A percentile compares a stretch with the other conserved stretches of the same genome.
phyloP scores from a whole-genome alignment of 768 basidiomycete genomes.

The Amanita molliuscula region DNA sequence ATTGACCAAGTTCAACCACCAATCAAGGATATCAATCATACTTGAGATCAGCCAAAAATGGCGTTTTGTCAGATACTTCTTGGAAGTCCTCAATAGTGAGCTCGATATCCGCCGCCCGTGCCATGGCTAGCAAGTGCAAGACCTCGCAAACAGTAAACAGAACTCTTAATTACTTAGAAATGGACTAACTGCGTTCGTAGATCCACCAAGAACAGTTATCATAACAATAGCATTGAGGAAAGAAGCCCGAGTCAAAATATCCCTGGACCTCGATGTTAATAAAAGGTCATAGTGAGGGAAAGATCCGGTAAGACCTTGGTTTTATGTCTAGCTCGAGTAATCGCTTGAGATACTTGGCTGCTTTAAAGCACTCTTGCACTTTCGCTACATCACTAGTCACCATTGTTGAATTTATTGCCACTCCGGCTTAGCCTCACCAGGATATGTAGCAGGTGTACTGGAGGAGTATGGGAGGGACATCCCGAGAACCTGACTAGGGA shows the following conservation, averaged over 20 bases:
- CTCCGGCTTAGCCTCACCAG: slow-evolving; percentile 29
- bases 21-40: slow-evolving; percentile 1
- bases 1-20: not conserved
- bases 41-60: slow-evolving; percentile 76
- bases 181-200: slow-evolving; percentile 68
- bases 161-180: not conserved
- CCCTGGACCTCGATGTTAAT: slow-evolving; percentile 14
- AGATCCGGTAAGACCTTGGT: slow-evolving; percentile 37
- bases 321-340: slow-evolving; percentile 74
- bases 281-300: too few relatives aligned
- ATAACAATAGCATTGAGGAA: slow-evolving; percentile 82
- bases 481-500: slow-evolving; percentile 44
- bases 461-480: slow-evolving; percentile 82
- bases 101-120: slow-evolving; percentile 61
- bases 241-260: slow-evolving; percentile 34
- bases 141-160: slow-evolving; percentile 33
- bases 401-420: not conserved
- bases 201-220: slow-evolving; percentile 74
- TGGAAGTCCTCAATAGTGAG: slow-evolving; percentile 86
- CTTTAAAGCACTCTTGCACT: slow-evolving; percentile 70
- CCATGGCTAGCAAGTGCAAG: slow-evolving; percentile 77
- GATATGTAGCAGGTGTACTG: slow-evolving; percentile 64
- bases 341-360: slow-evolving; percentile 65
- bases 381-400: slow-evolving; percentile 41
- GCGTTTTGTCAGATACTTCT: slow-evolving; percentile 65